Evolutionary conservation across 441 rosid species (phyloP).

Genomic region (Jatropha podagrica): DNA sequence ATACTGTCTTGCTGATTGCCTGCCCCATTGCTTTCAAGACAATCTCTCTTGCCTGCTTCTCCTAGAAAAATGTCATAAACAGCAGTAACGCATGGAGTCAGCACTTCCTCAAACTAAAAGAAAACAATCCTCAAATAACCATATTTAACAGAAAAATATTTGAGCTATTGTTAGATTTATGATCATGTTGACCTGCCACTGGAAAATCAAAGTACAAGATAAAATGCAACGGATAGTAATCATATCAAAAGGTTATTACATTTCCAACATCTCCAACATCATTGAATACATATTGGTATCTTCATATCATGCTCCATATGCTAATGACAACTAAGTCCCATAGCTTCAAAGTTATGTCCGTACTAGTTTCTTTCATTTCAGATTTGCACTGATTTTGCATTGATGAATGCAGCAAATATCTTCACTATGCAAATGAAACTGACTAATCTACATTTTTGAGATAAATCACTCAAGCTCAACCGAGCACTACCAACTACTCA

Average conservation of each 20-base stretch:
- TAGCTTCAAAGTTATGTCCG: neutral
- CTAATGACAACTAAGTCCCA: neutral
- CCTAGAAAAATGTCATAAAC: slow-evolving; percentile 37
- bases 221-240: neutral
- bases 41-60: slow-evolving; percentile 65
- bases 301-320: neutral
- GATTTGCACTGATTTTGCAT: neutral
- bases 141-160: neutral
- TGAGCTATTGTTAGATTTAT: neutral
- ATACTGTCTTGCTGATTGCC: slow-evolving; percentile 91
- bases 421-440: neutral
- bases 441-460: neutral
- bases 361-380: neutral
- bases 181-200: neutral
- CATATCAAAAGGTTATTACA: neutral
- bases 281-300: neutral
- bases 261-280: neutral
- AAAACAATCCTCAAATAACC: neutral
- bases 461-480: neutral
- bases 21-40: slow-evolving; percentile 96
- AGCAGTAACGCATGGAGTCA: neutral
- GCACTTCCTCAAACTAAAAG: neutral
- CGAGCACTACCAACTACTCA: neutral
- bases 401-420: neutral
- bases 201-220: neutral